Evolutionary conservation across 352 stramenopile species (phyloP), one percentile per base, ranked within the genome.

Genomic region (Blastocystis hominis): DNA sequence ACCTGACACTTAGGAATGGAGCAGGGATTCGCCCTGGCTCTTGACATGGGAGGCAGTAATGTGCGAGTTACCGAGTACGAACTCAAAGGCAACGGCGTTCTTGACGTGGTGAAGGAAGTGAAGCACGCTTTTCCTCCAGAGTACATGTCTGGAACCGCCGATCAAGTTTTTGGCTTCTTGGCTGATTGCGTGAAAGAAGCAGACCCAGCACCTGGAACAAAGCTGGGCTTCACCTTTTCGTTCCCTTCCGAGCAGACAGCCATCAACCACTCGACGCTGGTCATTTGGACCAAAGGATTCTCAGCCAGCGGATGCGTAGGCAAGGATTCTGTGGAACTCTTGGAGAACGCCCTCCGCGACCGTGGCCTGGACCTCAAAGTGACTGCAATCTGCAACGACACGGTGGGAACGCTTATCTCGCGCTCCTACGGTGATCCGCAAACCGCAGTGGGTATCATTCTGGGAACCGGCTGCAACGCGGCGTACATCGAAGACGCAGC

Each of bases 261-360:
- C 56, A 69, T 91, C 24, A 88, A 90, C 61, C 38, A 61, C 34
- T 90, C 89, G 24, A 89, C 40, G 13, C 77, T 91, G 24, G 79
- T 91, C 46, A 61, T 70, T 2, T 91, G 90, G 90, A 91, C 90
- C 13, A 91, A 91, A 59, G 89, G 80, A 10, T 91, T 91, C 53
- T 69, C 47, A 34, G 81, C 70, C 46, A 61, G 7, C 6, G 90
- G 89, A 9, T 89, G 89, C 10, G 89, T 89, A 1, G 90, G 77
- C 30, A 15, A 89, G 13, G 88, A 91, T 34, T 63, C 90, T 17
- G 88, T 90, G 4, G 55, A 56, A 6, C 50, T 91, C 24, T 66
- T 91, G 5, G 50, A 88, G 46, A 44, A 88, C 1, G 84, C 86
- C n/a, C 88, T 90, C 20, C 20, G 81, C 24, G 42, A 81, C 7